A percentile compares a stretch with the other conserved stretches of the same genome.
Evolutionary conservation across 2,329 filamentous ascomycete genomes (phyloP).

Genomic region (Clonostachys sp.): DNA sequence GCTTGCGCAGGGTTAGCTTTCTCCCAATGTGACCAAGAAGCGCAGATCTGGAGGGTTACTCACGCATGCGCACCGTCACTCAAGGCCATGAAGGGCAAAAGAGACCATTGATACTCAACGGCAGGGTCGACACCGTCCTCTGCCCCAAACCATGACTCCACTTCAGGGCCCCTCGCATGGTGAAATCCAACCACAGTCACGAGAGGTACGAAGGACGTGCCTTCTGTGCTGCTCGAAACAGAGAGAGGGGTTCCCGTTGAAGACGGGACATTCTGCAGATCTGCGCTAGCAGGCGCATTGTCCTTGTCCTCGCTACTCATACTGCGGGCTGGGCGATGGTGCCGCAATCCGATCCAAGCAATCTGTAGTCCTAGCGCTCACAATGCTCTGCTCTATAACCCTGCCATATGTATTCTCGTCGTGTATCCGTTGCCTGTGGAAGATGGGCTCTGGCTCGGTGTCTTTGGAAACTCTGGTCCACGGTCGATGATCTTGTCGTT

Average conservation of each 20-base stretch:
- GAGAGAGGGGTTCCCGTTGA: neutral
- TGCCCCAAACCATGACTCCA: constrained; percentile 84
- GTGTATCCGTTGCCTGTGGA: no score
- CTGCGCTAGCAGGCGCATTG: constrained; percentile 10
- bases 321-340: neutral
- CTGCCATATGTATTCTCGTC: no score
- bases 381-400: no score
- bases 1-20: constrained; percentile 32
- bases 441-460: no score
- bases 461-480: no score
- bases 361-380: no score
- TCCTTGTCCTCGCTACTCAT: constrained; percentile 21
- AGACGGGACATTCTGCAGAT: neutral
- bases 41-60: constrained; percentile 24
- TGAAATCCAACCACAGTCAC: constrained; percentile 82
- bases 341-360: no score
- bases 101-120: constrained; percentile 79
- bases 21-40: constrained; percentile 4
- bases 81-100: constrained; percentile 94
- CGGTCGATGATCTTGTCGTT: no score
- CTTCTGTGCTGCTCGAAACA: neutral
- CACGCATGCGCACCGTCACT: constrained; percentile 94
- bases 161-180: constrained; percentile 83
- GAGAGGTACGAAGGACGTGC: constrained; percentile 52
- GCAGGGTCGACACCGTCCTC: constrained; percentile 74